Evolutionary conservation across 2,329 filamentous ascomycete species (phyloP).

Genomic region (Myriosclerotinia duriaeana): DNA sequence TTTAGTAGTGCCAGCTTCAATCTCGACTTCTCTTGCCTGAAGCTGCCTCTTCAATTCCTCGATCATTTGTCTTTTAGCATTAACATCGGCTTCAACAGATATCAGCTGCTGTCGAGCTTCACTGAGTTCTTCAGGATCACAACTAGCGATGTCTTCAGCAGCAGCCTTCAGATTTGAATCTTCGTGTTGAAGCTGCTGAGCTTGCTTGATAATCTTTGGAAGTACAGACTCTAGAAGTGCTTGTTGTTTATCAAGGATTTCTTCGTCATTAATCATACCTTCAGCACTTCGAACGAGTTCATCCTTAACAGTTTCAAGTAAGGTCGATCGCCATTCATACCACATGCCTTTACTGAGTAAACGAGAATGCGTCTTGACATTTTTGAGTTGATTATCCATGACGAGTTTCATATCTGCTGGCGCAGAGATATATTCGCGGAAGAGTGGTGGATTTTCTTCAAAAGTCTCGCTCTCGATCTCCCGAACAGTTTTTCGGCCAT

Average conservation of each 20-base stretch:
- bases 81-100: constrained; percentile 65
- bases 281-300: constrained; percentile 73
- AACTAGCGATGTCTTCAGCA: constrained; percentile 73
- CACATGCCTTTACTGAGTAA: constrained; percentile 92
- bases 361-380: constrained; percentile 89
- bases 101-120: constrained; percentile 68
- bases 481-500: constrained; percentile 83
- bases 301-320: constrained; percentile 79
- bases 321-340: constrained; percentile 96
- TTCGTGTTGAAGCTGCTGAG: constrained; percentile 62
- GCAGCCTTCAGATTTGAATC: constrained; percentile 66
- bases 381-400: constrained; percentile 97
- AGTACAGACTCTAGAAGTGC: constrained; percentile 65
- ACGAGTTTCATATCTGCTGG: constrained; percentile 77
- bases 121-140: constrained; percentile 76
- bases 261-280: constrained; percentile 74
- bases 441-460: constrained; percentile 86
- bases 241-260: constrained; percentile 65
- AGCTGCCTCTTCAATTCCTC: constrained; percentile 65
- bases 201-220: constrained; percentile 61
- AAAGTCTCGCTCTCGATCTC: constrained; percentile 88
- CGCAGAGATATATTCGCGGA: constrained; percentile 86
- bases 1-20: constrained; percentile 61
- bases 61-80: constrained; percentile 66
- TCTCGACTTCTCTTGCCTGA: constrained; percentile 62